phyloP scores from a whole-genome alignment of 148 eudicot species.

The Diospyros lotus region DNA sequence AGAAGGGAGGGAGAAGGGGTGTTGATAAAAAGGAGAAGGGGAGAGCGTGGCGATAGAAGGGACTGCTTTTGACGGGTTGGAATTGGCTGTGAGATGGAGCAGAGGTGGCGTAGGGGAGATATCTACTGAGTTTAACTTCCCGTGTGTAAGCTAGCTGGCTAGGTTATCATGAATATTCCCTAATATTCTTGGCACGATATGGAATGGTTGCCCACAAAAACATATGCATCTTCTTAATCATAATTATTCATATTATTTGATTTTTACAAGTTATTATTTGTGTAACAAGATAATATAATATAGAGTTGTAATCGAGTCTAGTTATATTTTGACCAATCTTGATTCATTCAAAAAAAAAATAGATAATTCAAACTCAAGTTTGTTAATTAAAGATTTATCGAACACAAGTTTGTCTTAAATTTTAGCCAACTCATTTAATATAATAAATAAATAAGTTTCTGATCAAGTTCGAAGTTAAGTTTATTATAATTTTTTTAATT shows the following conservation, averaged over 20 bases:
- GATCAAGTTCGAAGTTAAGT: too few relatives aligned
- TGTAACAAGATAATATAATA: too few relatives aligned
- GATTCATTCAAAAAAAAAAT: too few relatives aligned
- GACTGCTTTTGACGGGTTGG: constrained; percentile 30
- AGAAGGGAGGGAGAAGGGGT: constrained; percentile 9
- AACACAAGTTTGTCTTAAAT: too few relatives aligned
- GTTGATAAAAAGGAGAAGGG: constrained; percentile 14
- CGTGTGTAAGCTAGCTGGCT: not conserved
- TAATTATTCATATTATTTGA: constrained; percentile 13
- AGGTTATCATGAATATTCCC: not conserved
- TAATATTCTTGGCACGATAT: not conserved
- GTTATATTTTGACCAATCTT: too few relatives aligned
- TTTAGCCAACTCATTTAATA: too few relatives aligned
- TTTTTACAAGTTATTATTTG: not conserved
- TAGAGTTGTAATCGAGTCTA: too few relatives aligned
- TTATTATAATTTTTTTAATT: too few relatives aligned
- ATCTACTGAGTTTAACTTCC: not conserved
- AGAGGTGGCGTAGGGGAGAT: not conserved
- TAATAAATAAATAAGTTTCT: too few relatives aligned
- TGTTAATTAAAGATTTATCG: too few relatives aligned
- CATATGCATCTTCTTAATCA: not conserved
- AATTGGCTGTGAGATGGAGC: not conserved
- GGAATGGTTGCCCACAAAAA: not conserved
- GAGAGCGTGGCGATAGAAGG: constrained; percentile 11
- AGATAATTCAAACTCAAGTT: too few relatives aligned